These are phyloP conservation scores for Abrus precatorius DNA, from an alignment of 306 rosid species.

Conservation along the genomic window DNA sequence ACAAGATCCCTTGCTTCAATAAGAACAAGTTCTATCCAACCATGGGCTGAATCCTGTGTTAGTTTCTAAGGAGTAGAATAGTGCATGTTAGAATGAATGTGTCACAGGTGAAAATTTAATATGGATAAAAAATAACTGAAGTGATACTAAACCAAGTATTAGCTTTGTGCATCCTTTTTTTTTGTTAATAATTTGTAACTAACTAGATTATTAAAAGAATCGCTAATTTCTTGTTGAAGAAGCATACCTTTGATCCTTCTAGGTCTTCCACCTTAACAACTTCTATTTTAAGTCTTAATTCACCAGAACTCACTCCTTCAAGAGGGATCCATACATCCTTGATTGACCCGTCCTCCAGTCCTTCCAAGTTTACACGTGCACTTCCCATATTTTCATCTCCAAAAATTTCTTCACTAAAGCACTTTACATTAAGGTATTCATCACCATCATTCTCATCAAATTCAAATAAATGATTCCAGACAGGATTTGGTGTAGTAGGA, in stretches of 20 bases:
- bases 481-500: conserved; percentile 62
- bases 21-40: conserved; percentile 82
- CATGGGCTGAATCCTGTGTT: conserved; percentile 64
- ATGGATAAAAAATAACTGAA: conserved; percentile 3
- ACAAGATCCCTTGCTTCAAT: conserved; percentile 89
- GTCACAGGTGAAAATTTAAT: conserved; percentile 1
- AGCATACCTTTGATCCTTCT: conserved; percentile 83
- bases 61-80: conserved; percentile 14
- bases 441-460: conserved; percentile 86
- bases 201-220: conserved; percentile 22
- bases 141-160: background rate
- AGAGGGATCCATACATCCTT: conserved; percentile 95
- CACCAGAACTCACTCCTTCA: conserved; percentile 91
- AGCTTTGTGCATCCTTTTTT: background rate
- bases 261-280: conserved; percentile 70
- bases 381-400: conserved; percentile 85
- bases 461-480: conserved; percentile 81
- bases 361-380: conserved; percentile 96
- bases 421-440: conserved; percentile 82
- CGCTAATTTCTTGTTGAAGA: conserved; percentile 29
- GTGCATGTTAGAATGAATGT: background rate
- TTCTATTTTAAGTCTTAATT: conserved; percentile 85
- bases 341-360: conserved; percentile 66
- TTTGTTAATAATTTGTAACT: background rate
- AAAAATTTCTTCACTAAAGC: conserved; percentile 76